Conservation (phyloP, 148 eudicot genomes). For the Simmondsia chinensis region DNA sequence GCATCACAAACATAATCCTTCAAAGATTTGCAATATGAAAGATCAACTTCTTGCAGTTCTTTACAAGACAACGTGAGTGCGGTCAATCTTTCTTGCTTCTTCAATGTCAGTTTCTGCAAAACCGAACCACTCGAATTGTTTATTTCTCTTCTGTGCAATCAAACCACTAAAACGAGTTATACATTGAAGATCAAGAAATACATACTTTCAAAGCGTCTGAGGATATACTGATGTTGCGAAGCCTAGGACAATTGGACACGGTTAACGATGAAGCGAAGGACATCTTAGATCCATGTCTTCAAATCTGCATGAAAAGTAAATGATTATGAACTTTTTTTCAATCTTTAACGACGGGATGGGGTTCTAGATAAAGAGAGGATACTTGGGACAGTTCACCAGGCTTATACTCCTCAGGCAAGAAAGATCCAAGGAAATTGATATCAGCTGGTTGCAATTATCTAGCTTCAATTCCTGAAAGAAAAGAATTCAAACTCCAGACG, state of each 20-base stretch:
- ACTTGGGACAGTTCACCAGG: constrained; percentile 67
- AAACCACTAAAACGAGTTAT: too few relatives aligned
- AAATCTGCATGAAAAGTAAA: constrained; percentile 25
- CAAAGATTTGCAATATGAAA: constrained; percentile 58
- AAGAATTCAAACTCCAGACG: neutral
- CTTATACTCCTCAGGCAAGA: constrained; percentile 48
- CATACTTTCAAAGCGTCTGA: constrained; percentile 51
- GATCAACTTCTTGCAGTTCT: constrained; percentile 49
- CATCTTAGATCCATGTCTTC: constrained; percentile 39
- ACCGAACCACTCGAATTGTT: too few relatives aligned
- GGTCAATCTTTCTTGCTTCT: constrained; percentile 65
- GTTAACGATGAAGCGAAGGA: constrained; percentile 37
- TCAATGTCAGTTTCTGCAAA: constrained; percentile 51
- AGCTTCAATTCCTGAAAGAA: constrained; percentile 50
- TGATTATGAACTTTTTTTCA: too few relatives aligned
- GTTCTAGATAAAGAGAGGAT: constrained; percentile 8
- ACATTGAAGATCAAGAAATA: neutral
- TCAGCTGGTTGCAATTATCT: constrained; percentile 52
- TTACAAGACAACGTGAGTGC: constrained; percentile 40
- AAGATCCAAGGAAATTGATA: constrained; percentile 56
- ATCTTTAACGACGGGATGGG: too few relatives aligned
- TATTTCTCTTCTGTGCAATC: too few relatives aligned
- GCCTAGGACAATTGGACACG: constrained; percentile 55
- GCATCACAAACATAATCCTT: constrained; percentile 47
- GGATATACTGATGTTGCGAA: constrained; percentile 44